Base-by-base conservation (phyloP, 1,284 basidiomycete species). In the Leccinum subrobustum region DNA sequence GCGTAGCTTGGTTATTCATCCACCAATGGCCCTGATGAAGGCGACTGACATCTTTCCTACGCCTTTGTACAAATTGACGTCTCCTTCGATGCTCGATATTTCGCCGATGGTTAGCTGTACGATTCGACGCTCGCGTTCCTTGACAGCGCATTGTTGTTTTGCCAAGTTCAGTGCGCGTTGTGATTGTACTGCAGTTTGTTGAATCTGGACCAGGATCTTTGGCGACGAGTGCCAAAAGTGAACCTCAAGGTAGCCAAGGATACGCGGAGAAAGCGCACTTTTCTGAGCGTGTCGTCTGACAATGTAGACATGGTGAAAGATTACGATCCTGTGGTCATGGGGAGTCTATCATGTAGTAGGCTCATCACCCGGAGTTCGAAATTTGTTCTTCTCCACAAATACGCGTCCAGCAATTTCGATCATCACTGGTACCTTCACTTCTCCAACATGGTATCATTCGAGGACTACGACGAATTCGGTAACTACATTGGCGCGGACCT, bases 401-500 rank as follows among this genome's bases (percentile, higher is more conserved):
- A 69, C 71, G 64, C 64, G 72, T 68, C 61, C 52, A 57, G 64
- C 62, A 37, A 57, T n/a, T 56, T 56, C 51, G 48, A 61, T 61
- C 57, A 44, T 61, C 57, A 44, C 62, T 54, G 6, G 33, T 25
- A 61, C 53, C 33, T 56, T 29, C 52, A 56, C 2, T 57, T 56
- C 35, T 56, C 35, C 18, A 62, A 47, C 51, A 92, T 92, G 91
- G 88, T 87, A 59, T 92, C 90, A 31, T 84, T 93, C 65, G 91
- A 93, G 70, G 91, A 93, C 73, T 93, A 93, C 65, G 91, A 93
- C 71, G 91, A 93, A 80, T 96, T 97, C 71, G 95, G 95, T 67
- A 96, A 96, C 83, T 96, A 96, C 77, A 95, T 96, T 72, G 95
- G 95, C 64, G 93, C 87, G 44, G 94, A 95, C 80, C 81, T 96